Base-by-base conservation (phyloP, 169 alveolate genomes). In the Eimeria acervulina region DNA sequence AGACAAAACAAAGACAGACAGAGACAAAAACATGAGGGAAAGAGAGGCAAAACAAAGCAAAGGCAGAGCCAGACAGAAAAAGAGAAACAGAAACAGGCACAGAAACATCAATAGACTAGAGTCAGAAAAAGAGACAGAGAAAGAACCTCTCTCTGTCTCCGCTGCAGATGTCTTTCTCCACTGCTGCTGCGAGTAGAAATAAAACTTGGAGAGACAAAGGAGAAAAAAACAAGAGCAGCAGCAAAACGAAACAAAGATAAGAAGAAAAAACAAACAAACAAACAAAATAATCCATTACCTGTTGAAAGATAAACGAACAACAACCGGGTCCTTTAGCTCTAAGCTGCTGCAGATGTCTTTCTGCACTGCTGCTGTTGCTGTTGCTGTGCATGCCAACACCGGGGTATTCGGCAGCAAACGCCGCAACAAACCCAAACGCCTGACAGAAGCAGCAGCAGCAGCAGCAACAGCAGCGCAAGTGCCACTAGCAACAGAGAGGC, bases 281-380 rank as follows among this genome's bases (percentile, higher is more conserved):
- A 12, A 47, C 19, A 63, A 6, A 12, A 12, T 12, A 47, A 12
- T 7, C 19, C 5, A 6, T 5, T 8, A 87, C 94, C 94, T 59
- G 66, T 87, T 68, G 47, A 87, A 87, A 23, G 94, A 87, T 15
- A 87, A 80, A 21, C 83, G 42, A 12, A 87, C 83, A 8, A 26
- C 15, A 19, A 61, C 83, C 23, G 83, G 81, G 26, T 87, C 42
- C 52, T 59, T n/a, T 21, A 59, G 59, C 83, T 6, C 95, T 72
- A 98, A 97, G 78, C 95, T 98, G 76, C 97, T 95, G 17, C 96
- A 97, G 55, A 98, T 98, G 96, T 98, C 99, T 40, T 93, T 97
- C 90, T 98, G 97, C 26, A 98, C 99, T 85, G 97, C 97, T 85
- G 98, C 98, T 7, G 99, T 97, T 23, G 99, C 99, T 21, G 55